phyloP scores from a whole-genome alignment of 1,139 yeast species.

The Spencermartinsiella ligniputridi region DNA sequence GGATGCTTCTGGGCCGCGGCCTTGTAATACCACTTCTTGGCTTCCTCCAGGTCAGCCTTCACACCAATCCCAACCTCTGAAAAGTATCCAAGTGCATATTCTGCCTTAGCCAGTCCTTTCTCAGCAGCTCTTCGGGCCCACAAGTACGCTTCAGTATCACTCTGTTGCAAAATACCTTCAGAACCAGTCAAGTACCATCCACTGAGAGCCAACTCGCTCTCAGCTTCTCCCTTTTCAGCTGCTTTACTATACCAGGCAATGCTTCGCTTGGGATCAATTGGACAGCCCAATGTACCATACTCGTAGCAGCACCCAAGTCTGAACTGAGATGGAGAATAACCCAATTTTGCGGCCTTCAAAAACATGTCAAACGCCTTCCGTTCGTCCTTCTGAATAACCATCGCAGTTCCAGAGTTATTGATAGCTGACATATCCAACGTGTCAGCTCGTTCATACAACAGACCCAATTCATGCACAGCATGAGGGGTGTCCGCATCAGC shows the following conservation, averaged over 20 bases:
- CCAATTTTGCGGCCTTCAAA: conserved; percentile 70
- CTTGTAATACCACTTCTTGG: conserved; percentile 49
- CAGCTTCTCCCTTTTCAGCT: conserved; percentile 67
- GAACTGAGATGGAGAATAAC: conserved; percentile 79
- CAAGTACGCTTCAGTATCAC: conserved; percentile 73
- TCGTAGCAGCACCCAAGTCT: conserved; percentile 85
- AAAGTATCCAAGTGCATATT: conserved; percentile 77
- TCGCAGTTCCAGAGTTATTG: conserved; percentile 21
- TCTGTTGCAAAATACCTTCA: conserved; percentile 61
- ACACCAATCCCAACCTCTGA: conserved; percentile 77
- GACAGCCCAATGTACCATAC: conserved; percentile 69
- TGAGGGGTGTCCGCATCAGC: conserved; percentile 47
- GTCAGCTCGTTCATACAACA: conserved; percentile 61
- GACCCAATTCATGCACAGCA: conserved; percentile 63
- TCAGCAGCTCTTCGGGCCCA: conserved; percentile 90
- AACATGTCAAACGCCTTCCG: conserved; percentile 64
- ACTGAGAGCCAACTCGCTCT: conserved; percentile 82
- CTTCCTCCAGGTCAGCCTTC: conserved; percentile 42
- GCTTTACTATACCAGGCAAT: conserved; percentile 89
- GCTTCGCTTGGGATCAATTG: conserved; percentile 64
- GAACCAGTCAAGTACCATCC: conserved; percentile 93
- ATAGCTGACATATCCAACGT: conserved; percentile 41
- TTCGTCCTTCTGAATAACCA: conserved; percentile 39
- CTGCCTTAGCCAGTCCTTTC: conserved; percentile 76
- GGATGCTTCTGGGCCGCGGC: conserved; percentile 61